Percentiles rank a stretch among this genome's conserved stretches.
Evolutionary conservation across 352 stramenopile genomes (phyloP).

Genomic region (Phytophthora boehmeriae): DNA sequence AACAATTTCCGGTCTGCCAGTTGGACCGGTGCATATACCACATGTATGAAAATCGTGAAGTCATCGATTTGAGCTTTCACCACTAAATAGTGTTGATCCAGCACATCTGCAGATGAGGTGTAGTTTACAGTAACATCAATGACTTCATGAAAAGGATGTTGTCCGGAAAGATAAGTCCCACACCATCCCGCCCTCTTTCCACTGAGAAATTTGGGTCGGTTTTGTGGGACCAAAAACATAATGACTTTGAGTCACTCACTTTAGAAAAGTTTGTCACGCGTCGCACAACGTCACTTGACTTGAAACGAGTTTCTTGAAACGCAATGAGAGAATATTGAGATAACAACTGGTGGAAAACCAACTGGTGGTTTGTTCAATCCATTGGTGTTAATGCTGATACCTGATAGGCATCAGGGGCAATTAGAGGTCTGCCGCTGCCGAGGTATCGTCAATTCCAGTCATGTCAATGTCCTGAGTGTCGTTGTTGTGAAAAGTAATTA

Average conservation of each 20-base stretch:
- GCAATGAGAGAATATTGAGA: constrained; percentile 3
- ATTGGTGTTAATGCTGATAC: constrained; percentile 5
- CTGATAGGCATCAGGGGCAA: not conserved
- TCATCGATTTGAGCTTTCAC: not conserved
- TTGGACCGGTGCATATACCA: constrained; percentile 7
- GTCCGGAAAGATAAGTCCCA: not conserved
- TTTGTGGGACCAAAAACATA: constrained; percentile 4
- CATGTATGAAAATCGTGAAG: not conserved
- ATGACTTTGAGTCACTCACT: not conserved
- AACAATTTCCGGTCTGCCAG: not conserved
- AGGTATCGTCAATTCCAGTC: not conserved
- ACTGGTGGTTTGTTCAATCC: constrained; percentile 5
- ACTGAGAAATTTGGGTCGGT: not conserved
- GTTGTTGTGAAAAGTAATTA: not conserved
- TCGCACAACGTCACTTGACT: not conserved
- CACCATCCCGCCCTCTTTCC: not conserved
- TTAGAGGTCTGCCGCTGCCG: constrained; percentile 4
- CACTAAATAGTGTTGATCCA: not conserved
- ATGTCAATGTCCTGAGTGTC: not conserved
- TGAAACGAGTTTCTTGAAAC: constrained; percentile 15
- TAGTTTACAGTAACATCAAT: no score
- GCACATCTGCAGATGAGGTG: not conserved
- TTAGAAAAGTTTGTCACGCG: not conserved
- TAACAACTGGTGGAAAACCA: no score
- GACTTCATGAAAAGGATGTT: not conserved